These are phyloP conservation scores for Parietichytrium sp. DNA, from an alignment of 108 stramenopile species.

Conservation along the genomic window DNA sequence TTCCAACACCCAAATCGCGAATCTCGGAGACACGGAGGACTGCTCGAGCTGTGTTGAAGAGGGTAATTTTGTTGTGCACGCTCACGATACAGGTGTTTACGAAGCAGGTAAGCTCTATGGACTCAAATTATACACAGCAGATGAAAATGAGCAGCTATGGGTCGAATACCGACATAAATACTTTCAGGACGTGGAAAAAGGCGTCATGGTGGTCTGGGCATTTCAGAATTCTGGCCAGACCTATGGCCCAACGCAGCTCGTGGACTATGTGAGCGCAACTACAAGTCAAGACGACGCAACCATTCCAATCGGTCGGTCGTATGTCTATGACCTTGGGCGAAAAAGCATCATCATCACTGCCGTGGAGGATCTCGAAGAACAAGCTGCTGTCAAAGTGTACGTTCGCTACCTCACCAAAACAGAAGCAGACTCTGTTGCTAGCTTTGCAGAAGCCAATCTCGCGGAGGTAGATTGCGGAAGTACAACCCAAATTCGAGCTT, in stretches of 20 bases:
- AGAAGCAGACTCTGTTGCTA: no score
- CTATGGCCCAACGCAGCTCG: neutral
- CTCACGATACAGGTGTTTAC: neutral
- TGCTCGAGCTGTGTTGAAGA: neutral
- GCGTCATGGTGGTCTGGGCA: neutral
- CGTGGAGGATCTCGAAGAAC: neutral
- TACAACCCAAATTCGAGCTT: no score
- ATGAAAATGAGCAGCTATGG: neutral
- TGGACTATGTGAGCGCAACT: neutral
- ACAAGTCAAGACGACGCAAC: neutral
- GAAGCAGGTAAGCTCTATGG: neutral
- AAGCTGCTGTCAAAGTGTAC: neutral
- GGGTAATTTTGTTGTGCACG: neutral
- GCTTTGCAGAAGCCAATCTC: no score
- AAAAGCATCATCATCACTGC: neutral
- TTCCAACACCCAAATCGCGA: neutral
- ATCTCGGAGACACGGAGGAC: neutral
- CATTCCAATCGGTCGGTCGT: neutral
- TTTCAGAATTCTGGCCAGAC: neutral
- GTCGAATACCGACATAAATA: neutral
- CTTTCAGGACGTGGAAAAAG: neutral
- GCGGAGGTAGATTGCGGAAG: no score
- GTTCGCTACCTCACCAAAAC: neutral
- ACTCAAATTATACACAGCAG: neutral
- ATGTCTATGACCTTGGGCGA: constrained; percentile 14